Evolutionary conservation across 495 filamentous ascomycete genomes (phyloP), one percentile per base, ranked within the genome.

Genomic region (Lophiostoma macrostomum): DNA sequence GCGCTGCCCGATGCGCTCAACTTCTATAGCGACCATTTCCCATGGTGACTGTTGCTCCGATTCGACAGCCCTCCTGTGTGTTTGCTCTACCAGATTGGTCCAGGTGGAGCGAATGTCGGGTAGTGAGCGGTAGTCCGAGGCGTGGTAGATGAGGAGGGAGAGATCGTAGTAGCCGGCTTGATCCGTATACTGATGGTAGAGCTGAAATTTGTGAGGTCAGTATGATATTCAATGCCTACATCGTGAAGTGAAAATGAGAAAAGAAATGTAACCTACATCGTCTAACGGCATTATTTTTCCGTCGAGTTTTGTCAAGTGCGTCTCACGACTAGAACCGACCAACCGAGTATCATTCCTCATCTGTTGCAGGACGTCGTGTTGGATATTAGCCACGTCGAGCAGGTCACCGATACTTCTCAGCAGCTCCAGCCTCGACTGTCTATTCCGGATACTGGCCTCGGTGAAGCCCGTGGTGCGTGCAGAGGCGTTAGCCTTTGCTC

Each of bases 351-450:
- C 91, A 29, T 76, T 77, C 65, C 78, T 84, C 35, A 99, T 67
- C 34, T 86, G 77, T 69, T 91, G 86, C 38, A 97, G 72, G 23
- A 97, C 67, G 58, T 97, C 93, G 61, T 95, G 88, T 69, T 99
- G 93, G 54, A 99, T 88, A 59, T 90, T 91, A 16, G 91, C 91
- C 24, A 97, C 79, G 58, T 97, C 94, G 23, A 99, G 80, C 8
- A 95, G 77, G 58, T 90, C 90, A 6, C 84, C 82, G 19, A 95
- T 82, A 44, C 90, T 82, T 51, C 91, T 85, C 27, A 89, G 75
- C 23, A 97, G 76, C 22, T 85, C 73, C 61, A 93, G 89, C 50
- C 88, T 82, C 32, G 79, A 74, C 59, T 89, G 86, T 23, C 89
- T 79, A 34, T 58, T 54, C 20, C 43, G 43, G 7, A 30, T 24